A percentile compares a stretch with the other conserved stretches of the same genome.
These are phyloP conservation scores for Cephaloascus albidus DNA, from an alignment of 805 yeast species.

Conservation along the genomic window DNA sequence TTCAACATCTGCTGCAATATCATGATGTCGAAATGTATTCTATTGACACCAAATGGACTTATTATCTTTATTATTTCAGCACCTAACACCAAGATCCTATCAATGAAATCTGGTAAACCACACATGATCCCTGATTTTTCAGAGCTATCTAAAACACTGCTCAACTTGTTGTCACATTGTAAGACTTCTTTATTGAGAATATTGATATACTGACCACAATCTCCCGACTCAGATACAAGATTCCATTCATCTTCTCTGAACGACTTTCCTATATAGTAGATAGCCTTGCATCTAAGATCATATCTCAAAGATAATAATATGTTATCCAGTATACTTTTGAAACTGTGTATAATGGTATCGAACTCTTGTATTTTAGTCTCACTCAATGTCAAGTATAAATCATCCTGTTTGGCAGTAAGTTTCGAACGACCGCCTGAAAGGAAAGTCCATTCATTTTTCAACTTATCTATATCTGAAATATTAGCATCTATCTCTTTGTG, in stretches of 20 bases:
- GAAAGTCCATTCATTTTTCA: conserved; percentile 30
- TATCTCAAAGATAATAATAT: conserved; percentile 42
- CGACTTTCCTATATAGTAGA: conserved; percentile 42
- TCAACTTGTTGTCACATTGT: conserved; percentile 31
- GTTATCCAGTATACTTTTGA: conserved; percentile 24
- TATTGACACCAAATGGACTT: conserved; percentile 50
- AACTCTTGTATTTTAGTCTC: conserved; percentile 21
- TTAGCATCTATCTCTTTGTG: neutral
- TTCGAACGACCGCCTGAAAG: conserved; percentile 24
- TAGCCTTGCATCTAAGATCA: conserved; percentile 44
- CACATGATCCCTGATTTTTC: conserved; percentile 22
- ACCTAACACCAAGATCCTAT: conserved; percentile 41
- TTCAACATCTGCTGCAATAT: conserved; percentile 64
- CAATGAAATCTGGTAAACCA: conserved; percentile 45
- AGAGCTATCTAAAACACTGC: conserved; percentile 13
- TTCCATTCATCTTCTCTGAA: conserved; percentile 40
- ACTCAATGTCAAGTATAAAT: conserved; percentile 13
- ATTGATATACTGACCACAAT: conserved; percentile 47
- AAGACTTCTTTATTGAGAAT: conserved; percentile 40
- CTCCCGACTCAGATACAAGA: conserved; percentile 44
- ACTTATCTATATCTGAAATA: conserved; percentile 10
- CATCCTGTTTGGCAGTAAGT: conserved; percentile 3
- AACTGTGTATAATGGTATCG: conserved; percentile 19
- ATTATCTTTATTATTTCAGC: conserved; percentile 39
- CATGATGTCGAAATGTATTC: conserved; percentile 49